Evolutionary conservation across 257 asterid genomes (phyloP).

Genomic region (Nicotiana undulata): DNA sequence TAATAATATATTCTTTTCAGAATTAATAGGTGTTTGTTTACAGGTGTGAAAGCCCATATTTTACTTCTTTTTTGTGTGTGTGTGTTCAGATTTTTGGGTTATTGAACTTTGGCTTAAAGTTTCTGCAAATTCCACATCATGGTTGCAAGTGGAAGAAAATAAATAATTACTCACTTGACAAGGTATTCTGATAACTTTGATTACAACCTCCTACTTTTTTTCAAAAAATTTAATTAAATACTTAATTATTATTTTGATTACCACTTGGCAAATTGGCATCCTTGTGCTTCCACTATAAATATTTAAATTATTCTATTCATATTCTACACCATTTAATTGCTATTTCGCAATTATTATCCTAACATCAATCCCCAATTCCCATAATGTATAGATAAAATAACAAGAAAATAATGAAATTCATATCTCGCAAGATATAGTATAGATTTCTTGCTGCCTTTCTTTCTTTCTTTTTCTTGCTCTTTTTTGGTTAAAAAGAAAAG

Average conservation of each 20-base stretch:
- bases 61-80: not conserved
- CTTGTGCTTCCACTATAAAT: slow-evolving; percentile 3
- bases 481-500: too few species aligned
- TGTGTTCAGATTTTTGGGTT: not conserved
- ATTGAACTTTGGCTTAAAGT: slow-evolving; percentile 1
- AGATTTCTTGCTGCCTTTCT: not conserved
- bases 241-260: slow-evolving; percentile 4
- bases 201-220: not conserved
- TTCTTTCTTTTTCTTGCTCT: too few species aligned
- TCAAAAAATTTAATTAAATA: not conserved
- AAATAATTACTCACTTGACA: not conserved
- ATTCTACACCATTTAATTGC: not conserved
- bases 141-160: slow-evolving; percentile 5
- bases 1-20: not conserved
- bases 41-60: not conserved
- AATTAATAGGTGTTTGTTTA: not conserved
- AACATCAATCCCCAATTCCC: not conserved
- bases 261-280: slow-evolving; percentile 8
- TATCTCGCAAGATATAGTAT: not conserved
- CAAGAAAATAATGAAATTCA: not conserved
- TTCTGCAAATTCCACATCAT: slow-evolving; percentile 1
- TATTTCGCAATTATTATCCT: not conserved
- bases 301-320: not conserved
- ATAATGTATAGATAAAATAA: not conserved
- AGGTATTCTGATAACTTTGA: slow-evolving; percentile 1